A percentile compares a stretch with the other conserved stretches of the same genome.
Conservation (phyloP, 2,329 filamentous ascomycete species). For the Ascochyta clinopodiicola region DNA sequence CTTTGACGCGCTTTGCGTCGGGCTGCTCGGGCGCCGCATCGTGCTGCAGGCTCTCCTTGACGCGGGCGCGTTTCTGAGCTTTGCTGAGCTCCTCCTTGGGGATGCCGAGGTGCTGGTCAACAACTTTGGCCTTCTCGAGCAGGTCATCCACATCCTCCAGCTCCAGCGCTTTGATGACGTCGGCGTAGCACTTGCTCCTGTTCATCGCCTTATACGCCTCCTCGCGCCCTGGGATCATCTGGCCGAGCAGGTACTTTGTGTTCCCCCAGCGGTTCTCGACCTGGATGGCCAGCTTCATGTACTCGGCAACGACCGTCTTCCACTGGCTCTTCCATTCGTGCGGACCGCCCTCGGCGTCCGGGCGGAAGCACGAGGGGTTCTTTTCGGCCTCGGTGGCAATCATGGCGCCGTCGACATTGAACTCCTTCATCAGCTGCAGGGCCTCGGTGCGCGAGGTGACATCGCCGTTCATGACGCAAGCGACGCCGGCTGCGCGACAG, state of each 20-base stretch:
- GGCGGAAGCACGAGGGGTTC: conserved; percentile 87
- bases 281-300: conserved; percentile 74
- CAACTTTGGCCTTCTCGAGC: conserved; percentile 66
- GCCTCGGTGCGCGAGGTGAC: conserved; percentile 78
- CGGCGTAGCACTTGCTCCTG: conserved; percentile 72
- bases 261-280: conserved; percentile 89
- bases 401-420: conserved; percentile 92
- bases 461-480: conserved; percentile 95
- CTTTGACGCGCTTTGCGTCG: conserved; percentile 38
- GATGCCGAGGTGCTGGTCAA: conserved; percentile 70
- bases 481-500: conserved; percentile 84
- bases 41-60: conserved; percentile 30
- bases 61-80: conserved; percentile 54
- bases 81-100: conserved; percentile 58
- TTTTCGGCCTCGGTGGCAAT: conserved; percentile 92
- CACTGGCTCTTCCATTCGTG: conserved; percentile 65
- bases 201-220: conserved; percentile 68
- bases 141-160: conserved; percentile 70
- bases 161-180: conserved; percentile 70
- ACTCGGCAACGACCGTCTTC: conserved; percentile 78
- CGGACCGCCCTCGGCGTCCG: conserved; percentile 69
- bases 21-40: conserved; percentile 22
- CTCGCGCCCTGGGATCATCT: conserved; percentile 84
- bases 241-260: conserved; percentile 87
- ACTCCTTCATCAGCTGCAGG: conserved; percentile 74